Conservation (phyloP, 352 stramenopile genomes). For the Pythium rishiriense region DNA sequence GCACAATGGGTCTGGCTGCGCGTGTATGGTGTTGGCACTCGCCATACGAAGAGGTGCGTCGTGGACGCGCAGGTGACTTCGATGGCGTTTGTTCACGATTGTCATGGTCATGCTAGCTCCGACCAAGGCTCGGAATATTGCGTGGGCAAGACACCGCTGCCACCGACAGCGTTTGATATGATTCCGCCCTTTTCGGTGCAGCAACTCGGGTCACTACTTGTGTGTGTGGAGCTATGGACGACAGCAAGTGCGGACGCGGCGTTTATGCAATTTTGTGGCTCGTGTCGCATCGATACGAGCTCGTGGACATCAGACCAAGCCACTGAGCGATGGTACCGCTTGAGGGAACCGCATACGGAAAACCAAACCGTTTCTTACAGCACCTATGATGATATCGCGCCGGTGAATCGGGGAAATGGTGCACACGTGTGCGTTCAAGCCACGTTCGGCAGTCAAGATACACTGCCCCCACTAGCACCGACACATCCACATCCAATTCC, state of each 20-base stretch:
- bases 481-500: background rate
- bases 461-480: background rate
- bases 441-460: background rate
- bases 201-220: too few relatives aligned
- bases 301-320: conserved; percentile 23
- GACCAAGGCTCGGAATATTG: background rate
- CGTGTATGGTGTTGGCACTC: background rate
- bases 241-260: background rate
- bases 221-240: conserved; percentile 10
- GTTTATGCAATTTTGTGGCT: conserved; percentile 34
- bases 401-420: background rate
- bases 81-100: background rate
- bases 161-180: background rate
- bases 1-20: conserved; percentile 9
- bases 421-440: background rate
- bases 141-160: conserved; percentile 2
- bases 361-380: background rate
- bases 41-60: background rate
- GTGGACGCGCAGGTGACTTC: background rate
- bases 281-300: conserved; percentile 25
- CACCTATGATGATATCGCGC: background rate
- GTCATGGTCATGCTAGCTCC: background rate
- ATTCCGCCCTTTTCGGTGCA: background rate
- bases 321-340: conserved; percentile 3
- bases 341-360: background rate